phyloP scores from a whole-genome alignment of 2,329 filamentous ascomycete genomes.

The Sarocladium kiliense region DNA sequence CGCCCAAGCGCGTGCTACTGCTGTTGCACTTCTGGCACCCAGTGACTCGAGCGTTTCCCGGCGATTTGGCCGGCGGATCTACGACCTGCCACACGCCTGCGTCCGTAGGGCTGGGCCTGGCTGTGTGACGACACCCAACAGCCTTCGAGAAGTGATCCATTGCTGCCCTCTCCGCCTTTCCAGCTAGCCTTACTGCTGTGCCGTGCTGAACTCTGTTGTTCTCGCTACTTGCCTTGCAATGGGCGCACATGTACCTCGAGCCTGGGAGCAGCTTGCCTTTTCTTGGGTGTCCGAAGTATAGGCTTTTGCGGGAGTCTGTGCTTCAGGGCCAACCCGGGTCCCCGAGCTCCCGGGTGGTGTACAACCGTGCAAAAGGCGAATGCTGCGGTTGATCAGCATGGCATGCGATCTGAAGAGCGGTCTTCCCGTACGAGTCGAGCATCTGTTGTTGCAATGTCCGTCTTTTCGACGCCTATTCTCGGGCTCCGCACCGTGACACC shows the following conservation, averaged over 20 bases:
- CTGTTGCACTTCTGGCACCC: background rate
- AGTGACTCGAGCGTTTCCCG: slow-evolving; percentile 2
- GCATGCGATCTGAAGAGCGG: background rate
- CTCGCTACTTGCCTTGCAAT: too few relatives aligned
- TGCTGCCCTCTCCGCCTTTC: background rate
- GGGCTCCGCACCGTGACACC: background rate
- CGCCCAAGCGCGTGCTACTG: background rate
- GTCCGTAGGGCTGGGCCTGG: background rate
- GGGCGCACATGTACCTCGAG: too few relatives aligned
- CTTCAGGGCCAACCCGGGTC: background rate
- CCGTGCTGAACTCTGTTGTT: background rate
- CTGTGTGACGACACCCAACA: background rate
- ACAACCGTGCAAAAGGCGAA: background rate
- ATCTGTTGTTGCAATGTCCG: background rate
- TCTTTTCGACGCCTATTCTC: background rate
- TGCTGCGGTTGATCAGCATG: background rate
- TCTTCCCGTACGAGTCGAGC: background rate
- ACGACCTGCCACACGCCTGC: background rate
- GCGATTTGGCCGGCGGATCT: background rate
- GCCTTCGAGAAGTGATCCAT: background rate
- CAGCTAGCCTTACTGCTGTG: background rate
- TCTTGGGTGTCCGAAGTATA: background rate
- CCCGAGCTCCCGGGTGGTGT: background rate
- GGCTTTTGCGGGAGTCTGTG: background rate
- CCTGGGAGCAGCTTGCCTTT: background rate